These are phyloP conservation scores for Microbotryum silenes-acaulis DNA, from an alignment of 1,284 basidiomycete species.

Conservation along the genomic window DNA sequence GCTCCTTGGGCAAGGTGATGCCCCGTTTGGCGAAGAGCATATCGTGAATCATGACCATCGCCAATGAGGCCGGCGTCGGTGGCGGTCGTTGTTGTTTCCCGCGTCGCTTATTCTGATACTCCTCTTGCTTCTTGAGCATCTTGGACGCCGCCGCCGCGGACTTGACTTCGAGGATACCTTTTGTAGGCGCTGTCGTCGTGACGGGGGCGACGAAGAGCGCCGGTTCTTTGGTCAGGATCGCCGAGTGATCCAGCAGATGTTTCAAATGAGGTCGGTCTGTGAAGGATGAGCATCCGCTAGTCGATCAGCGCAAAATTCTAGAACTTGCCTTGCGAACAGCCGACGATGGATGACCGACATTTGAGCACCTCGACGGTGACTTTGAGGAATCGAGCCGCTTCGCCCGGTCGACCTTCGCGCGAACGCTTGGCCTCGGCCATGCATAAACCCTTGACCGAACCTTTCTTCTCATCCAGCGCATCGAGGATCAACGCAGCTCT, in stretches of 20 bases:
- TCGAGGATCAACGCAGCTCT: conserved; percentile 63
- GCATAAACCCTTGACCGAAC: conserved; percentile 72
- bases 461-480: conserved; percentile 72
- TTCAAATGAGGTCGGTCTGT: conserved; percentile 30
- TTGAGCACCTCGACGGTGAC: conserved; percentile 80
- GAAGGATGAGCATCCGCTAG: not conserved
- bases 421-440: conserved; percentile 51
- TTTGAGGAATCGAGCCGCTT: conserved; percentile 51
- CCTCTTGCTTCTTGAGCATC: conserved; percentile 14
- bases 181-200: conserved; percentile 15
- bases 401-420: conserved; percentile 52
- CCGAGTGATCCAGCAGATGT: conserved; percentile 23
- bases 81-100: conserved; percentile 8
- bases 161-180: conserved; percentile 6
- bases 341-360: conserved; percentile 52
- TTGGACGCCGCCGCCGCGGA: conserved; percentile 18
- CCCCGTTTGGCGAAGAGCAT: conserved; percentile 62
- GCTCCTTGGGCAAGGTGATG: conserved; percentile 36
- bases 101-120: not conserved
- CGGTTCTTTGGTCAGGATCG: conserved; percentile 26
- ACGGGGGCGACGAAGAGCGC: conserved; percentile 29
- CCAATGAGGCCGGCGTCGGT: conserved; percentile 44
- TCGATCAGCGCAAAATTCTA: no score
- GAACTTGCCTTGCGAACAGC: not conserved
- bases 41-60: conserved; percentile 79